A percentile compares a stretch with the other conserved stretches of the same genome.
Evolutionary conservation across 345 rosid species (phyloP).

Genomic region (Luvunga scandens): DNA sequence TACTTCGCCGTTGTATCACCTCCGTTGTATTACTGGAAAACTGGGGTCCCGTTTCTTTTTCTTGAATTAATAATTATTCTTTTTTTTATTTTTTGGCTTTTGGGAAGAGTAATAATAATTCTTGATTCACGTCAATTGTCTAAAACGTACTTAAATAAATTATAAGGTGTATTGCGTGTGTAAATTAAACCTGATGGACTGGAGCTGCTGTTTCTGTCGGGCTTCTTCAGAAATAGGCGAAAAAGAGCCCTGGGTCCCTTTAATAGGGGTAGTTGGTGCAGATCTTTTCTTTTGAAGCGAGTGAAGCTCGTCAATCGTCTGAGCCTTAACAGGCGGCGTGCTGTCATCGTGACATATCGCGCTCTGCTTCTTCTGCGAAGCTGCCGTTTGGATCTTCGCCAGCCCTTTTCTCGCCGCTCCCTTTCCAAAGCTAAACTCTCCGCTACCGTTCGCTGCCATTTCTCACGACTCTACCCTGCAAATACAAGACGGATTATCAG

Average conservation of each 20-base stretch:
- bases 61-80: neutral
- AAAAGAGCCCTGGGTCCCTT: constrained; percentile 39
- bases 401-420: constrained; percentile 35
- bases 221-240: constrained; percentile 60
- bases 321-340: constrained; percentile 66
- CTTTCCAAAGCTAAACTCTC: constrained; percentile 34
- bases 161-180: neutral
- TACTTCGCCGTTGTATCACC: neutral
- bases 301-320: constrained; percentile 93
- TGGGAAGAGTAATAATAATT: neutral
- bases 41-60: neutral
- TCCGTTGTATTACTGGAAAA: neutral
- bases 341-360: constrained; percentile 74
- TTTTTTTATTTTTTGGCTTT: too few species aligned
- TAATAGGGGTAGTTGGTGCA: constrained; percentile 72
- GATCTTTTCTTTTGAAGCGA: constrained; percentile 86
- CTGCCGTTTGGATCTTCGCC: constrained; percentile 47
- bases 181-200: constrained; percentile 73
- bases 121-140: neutral
- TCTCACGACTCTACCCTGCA: constrained; percentile 8
- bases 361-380: constrained; percentile 27
- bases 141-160: neutral
- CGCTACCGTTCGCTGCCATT: constrained; percentile 41
- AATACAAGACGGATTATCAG: neutral
- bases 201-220: constrained; percentile 85